These are phyloP conservation scores for Vararia minispora DNA, from an alignment of 768 basidiomycete genomes.

Conservation along the genomic window DNA sequence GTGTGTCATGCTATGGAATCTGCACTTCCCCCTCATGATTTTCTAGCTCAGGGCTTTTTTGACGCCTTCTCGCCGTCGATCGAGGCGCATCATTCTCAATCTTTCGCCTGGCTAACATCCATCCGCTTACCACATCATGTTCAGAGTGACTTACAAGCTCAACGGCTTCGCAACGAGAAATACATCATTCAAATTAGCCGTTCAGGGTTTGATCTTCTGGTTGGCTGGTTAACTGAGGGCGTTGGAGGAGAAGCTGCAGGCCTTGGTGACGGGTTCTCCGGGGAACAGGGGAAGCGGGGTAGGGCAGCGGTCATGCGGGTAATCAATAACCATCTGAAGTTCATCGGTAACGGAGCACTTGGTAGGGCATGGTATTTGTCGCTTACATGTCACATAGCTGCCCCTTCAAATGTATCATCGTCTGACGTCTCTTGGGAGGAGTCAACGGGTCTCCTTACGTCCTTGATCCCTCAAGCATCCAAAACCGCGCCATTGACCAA, in stretches of 20 bases:
- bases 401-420: too few relatives aligned
- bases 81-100: conserved; percentile 49
- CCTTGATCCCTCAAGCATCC: conserved; percentile 55
- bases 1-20: conserved; percentile 18
- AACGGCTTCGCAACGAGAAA: conserved; percentile 81
- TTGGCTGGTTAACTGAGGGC: conserved; percentile 96
- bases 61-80: conserved; percentile 59
- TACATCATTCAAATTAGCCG: conserved; percentile 85
- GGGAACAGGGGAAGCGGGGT: conserved; percentile 74
- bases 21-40: conserved; percentile 11
- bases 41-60: conserved; percentile 64
- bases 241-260: conserved; percentile 80
- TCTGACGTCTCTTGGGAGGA: conserved; percentile 71
- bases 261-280: conserved; percentile 65
- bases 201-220: conserved; percentile 81
- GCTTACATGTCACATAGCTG: too few relatives aligned
- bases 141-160: conserved; percentile 69
- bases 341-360: conserved; percentile 86
- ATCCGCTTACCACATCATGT: conserved; percentile 78
- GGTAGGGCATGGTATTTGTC: too few relatives aligned
- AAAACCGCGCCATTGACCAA: conserved; percentile 43
- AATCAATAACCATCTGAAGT: conserved; percentile 85
- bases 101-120: conserved; percentile 68
- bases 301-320: conserved; percentile 87
- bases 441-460: conserved; percentile 72